phyloP scores from a whole-genome alignment of 2,329 filamentous ascomycete species.

The Colletotrichum orbiculare region DNA sequence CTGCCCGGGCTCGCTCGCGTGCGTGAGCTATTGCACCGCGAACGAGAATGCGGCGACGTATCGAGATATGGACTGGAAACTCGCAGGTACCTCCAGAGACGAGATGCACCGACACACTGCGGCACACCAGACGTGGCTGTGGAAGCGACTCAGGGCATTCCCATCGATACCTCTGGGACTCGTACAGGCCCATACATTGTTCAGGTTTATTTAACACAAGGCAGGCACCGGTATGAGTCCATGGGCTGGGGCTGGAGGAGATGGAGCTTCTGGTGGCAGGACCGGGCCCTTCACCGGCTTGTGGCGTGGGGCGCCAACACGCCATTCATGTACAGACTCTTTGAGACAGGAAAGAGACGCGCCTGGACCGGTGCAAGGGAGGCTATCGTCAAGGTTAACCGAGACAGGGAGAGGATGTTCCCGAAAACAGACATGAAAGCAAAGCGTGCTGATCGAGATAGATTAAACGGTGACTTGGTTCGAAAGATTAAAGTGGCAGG shows the following conservation, averaged over 20 bases:
- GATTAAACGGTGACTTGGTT: slow-evolving; percentile 10
- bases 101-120: slow-evolving; percentile 52
- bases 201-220: slow-evolving; percentile 52
- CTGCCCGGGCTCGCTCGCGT: slow-evolving; percentile 55
- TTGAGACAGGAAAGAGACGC: slow-evolving; percentile 52
- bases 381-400: slow-evolving; percentile 47
- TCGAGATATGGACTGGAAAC: slow-evolving; percentile 45
- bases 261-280: slow-evolving; percentile 54
- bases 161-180: slow-evolving; percentile 41
- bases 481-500: slow-evolving; percentile 4
- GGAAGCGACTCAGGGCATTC: slow-evolving; percentile 42
- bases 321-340: slow-evolving; percentile 54
- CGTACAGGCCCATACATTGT: slow-evolving; percentile 48
- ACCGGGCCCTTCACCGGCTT: slow-evolving; percentile 50
- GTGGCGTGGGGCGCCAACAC: slow-evolving; percentile 52
- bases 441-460: not conserved
- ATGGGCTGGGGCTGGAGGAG: slow-evolving; percentile 53
- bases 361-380: slow-evolving; percentile 52
- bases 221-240: slow-evolving; percentile 54
- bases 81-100: slow-evolving; percentile 47
- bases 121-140: slow-evolving; percentile 47
- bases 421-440: not conserved
- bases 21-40: slow-evolving; percentile 51
- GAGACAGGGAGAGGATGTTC: slow-evolving; percentile 26
- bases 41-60: slow-evolving; percentile 48